Base-by-base conservation (phyloP, 805 yeast genomes). In the Lachancea lanzarotensis region DNA sequence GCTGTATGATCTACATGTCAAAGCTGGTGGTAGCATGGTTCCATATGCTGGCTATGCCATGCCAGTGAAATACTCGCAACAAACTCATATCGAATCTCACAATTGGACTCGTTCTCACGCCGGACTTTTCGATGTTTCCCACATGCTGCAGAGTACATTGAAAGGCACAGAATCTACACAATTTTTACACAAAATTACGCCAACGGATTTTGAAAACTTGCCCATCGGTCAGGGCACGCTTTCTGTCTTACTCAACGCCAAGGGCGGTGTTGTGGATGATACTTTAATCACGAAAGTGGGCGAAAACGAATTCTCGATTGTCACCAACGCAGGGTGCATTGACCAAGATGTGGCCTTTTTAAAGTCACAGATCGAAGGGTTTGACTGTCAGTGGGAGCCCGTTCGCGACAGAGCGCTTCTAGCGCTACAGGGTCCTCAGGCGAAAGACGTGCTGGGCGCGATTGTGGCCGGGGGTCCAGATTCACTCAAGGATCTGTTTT, bases 41-140 rank as follows among this genome's bases (percentile, higher is more conserved):
- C 95, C 95, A 37, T 93, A 86, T 67, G 98, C 98, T 15, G 96
- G 96, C n/a, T 93, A 78, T 59, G 78, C 82, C 38, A 91, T 93
- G 97, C 98, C 98, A 1, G 89, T 93, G 9, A 66, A 88, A 26
- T 93, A 90, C 70, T 75, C 78, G 51, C 81, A 74, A n/a, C 95
- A 86, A 66, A 67, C 86, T 1, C 98, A 91, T 64, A 80, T 88
- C 34, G 95, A 89, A 49, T 89, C 97, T 1, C 98, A 93, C 69
- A 76, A 83, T 43, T 93, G 98, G 98, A 95, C 91, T 0, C 78
- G 98, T 63, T 59, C 70, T 17, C 77, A 85, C 50, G 89, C 90
- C 31, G 98, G 98, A 6, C 70, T 93, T 41, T 93, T 93, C 58
- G 98, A 93, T 63, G 98, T 93, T 42, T 86, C 96, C 44, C 98